A percentile compares a stretch with the other conserved stretches of the same genome.
phyloP scores from a whole-genome alignment of 495 filamentous ascomycete genomes.

The Schizothecium vesticola region DNA sequence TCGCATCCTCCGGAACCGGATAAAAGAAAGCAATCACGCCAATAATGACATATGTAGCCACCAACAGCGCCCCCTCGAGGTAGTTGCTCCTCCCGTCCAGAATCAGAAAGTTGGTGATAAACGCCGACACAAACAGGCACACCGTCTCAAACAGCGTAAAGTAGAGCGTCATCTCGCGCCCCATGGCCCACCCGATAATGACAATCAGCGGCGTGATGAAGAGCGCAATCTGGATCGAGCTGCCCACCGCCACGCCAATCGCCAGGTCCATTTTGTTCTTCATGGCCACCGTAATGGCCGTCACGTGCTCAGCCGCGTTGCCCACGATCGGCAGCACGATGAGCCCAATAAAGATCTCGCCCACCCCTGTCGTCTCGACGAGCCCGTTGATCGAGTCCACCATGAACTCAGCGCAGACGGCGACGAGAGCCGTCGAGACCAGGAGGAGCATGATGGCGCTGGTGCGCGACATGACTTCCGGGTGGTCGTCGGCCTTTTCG shows the following conservation, averaged over 20 bases:
- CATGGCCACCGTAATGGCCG: slow-evolving; percentile 76
- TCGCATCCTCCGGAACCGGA: slow-evolving; percentile 47
- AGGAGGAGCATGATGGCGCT: slow-evolving; percentile 70
- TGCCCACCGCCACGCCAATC: slow-evolving; percentile 84
- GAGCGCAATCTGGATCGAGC: slow-evolving; percentile 82
- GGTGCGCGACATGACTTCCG: slow-evolving; percentile 61
- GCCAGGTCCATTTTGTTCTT: slow-evolving; percentile 98
- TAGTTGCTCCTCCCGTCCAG: slow-evolving; percentile 86
- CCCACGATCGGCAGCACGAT: slow-evolving; percentile 89
- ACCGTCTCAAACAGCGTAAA: slow-evolving; percentile 92
- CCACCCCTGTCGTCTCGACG: slow-evolving; percentile 55
- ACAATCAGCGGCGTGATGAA: slow-evolving; percentile 88
- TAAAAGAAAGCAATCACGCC: slow-evolving; percentile 62
- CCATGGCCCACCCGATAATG: slow-evolving; percentile 81
- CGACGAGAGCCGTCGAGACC: slow-evolving; percentile 71
- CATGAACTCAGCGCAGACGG: slow-evolving; percentile 82
- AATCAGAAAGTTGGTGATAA: slow-evolving; percentile 86
- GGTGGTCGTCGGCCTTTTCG: slow-evolving; percentile 40
- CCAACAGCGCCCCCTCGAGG: slow-evolving; percentile 75
- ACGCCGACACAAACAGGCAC: slow-evolving; percentile 76
- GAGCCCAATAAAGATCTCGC: slow-evolving; percentile 78
- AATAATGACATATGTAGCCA: slow-evolving; percentile 80
- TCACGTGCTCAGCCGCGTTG: slow-evolving; percentile 90
- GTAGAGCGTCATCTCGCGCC: slow-evolving; percentile 78
- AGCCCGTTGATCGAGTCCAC: slow-evolving; percentile 74